Percentiles rank a stretch among this genome's conserved stretches.
Conservation (phyloP, 2,329 filamentous ascomycete species). For the Graphilbum sp. region DNA sequence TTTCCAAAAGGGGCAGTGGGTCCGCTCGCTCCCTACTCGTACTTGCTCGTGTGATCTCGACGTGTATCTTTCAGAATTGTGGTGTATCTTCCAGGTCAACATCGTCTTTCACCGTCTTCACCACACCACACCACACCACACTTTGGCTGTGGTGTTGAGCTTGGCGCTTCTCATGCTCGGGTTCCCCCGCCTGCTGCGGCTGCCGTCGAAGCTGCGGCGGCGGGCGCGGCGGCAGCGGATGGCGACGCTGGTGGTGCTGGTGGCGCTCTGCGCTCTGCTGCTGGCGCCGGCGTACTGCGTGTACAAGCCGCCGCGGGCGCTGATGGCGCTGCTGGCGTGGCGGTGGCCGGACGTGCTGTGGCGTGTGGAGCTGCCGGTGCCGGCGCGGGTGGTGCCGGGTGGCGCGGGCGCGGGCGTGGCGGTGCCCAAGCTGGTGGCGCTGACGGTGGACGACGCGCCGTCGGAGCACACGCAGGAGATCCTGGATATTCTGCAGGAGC, state of each 20-base stretch:
- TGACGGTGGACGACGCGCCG: constrained; percentile 80
- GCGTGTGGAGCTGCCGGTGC: constrained; percentile 32
- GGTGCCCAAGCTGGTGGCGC: constrained; percentile 46
- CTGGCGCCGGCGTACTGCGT: constrained; percentile 44
- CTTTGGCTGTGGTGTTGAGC: no score
- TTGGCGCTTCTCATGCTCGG: no score
- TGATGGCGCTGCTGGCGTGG: constrained; percentile 54
- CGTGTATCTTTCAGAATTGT: no score
- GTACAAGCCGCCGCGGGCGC: constrained; percentile 61
- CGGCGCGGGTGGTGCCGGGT: not conserved
- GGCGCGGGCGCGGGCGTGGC: not conserved
- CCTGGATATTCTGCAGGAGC: constrained; percentile 44
- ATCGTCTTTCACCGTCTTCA: no score
- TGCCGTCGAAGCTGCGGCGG: constrained; percentile 39
- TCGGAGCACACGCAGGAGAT: constrained; percentile 57
- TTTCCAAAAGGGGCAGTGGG: no score
- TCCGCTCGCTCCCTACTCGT: no score
- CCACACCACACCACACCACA: no score
- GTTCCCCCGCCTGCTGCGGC: constrained; percentile 29
- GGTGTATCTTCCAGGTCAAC: no score
- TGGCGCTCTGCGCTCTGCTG: constrained; percentile 19
- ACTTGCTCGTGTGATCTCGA: no score
- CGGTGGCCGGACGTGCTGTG: constrained; percentile 70
- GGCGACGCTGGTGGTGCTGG: constrained; percentile 31
- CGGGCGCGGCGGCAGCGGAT: constrained; percentile 42